Percentiles rank a stretch among this genome's conserved stretches.
These are phyloP conservation scores for Annulohypoxylon nitens DNA, from an alignment of 495 filamentous ascomycete genomes.

Conservation along the genomic window DNA sequence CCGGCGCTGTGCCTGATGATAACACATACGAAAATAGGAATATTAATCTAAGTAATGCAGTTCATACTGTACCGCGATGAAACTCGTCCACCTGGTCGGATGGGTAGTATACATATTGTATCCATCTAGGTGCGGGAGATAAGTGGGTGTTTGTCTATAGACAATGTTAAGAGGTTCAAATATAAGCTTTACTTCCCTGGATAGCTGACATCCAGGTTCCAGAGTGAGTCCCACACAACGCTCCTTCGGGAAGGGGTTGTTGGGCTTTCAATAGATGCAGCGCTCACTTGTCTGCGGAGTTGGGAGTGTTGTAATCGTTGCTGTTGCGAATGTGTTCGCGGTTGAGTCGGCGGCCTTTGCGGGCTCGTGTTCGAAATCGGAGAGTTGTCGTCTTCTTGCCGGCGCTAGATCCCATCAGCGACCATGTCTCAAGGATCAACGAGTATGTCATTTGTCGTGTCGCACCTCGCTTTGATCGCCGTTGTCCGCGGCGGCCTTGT, in stretches of 20 bases:
- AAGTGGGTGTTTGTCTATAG: slow-evolving; percentile 7
- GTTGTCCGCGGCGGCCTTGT: slow-evolving; percentile 32
- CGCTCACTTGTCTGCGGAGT: slow-evolving; percentile 53
- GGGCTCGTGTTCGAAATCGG: slow-evolving; percentile 12
- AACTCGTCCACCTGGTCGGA: background rate
- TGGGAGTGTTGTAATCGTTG: slow-evolving; percentile 37
- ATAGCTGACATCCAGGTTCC: slow-evolving; percentile 63
- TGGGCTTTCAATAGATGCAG: slow-evolving; percentile 48
- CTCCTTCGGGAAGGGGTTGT: slow-evolving; percentile 58
- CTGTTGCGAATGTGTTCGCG: slow-evolving; percentile 38
- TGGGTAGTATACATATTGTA: background rate
- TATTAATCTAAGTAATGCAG: slow-evolving; percentile 29
- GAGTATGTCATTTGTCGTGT: slow-evolving; percentile 47
- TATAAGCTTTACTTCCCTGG: slow-evolving; percentile 48
- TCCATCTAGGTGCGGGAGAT: slow-evolving; percentile 2
- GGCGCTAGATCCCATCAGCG: slow-evolving; percentile 51
- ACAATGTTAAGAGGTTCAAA: background rate
- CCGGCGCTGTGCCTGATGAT: slow-evolving; percentile 39
- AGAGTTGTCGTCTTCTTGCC: slow-evolving; percentile 36
- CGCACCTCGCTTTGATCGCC: slow-evolving; percentile 53
- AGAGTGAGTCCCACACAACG: slow-evolving; percentile 68
- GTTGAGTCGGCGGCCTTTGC: slow-evolving; percentile 35
- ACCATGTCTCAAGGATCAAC: slow-evolving; percentile 49
- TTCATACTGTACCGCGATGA: slow-evolving; percentile 19
- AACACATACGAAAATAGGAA: slow-evolving; percentile 11